A percentile compares a stretch with the other conserved stretches of the same genome.
phyloP scores from a whole-genome alignment of 768 basidiomycete genomes.

The Suillus variegatus region DNA sequence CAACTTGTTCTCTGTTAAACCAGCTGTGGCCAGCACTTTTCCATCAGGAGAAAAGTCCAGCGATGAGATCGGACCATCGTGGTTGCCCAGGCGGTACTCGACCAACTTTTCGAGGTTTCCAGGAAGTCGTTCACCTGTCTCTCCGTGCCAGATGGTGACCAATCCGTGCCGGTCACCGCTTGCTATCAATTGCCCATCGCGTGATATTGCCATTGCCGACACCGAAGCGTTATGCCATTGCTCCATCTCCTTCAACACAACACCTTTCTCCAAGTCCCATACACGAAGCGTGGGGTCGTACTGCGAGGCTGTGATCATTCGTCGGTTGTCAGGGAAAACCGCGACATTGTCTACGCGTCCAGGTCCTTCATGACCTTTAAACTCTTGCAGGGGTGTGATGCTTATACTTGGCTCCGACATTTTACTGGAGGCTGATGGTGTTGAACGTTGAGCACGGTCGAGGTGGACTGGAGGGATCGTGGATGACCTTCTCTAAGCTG shows the following conservation, averaged over 20 bases:
- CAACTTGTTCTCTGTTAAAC: background rate
- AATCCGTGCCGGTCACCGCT: rapidly evolving
- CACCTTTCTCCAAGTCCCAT: background rate
- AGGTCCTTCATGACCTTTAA: background rate
- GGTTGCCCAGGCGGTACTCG: too few relatives aligned
- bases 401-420: background rate
- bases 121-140: background rate
- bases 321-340: background rate
- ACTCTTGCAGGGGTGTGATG: background rate
- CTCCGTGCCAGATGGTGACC: background rate
- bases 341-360: background rate
- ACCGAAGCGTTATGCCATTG: background rate
- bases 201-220: background rate
- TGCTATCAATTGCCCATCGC: background rate
- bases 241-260: background rate
- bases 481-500: too few relatives aligned
- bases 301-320: background rate
- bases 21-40: background rate
- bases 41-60: background rate
- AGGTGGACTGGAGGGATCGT: too few relatives aligned
- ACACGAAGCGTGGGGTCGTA: background rate
- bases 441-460: background rate
- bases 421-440: background rate
- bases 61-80: background rate
- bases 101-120: background rate